Percentiles rank a stretch among this genome's conserved stretches.
Conservation (phyloP, 495 filamentous ascomycete species). For the Letharia columbiana region DNA sequence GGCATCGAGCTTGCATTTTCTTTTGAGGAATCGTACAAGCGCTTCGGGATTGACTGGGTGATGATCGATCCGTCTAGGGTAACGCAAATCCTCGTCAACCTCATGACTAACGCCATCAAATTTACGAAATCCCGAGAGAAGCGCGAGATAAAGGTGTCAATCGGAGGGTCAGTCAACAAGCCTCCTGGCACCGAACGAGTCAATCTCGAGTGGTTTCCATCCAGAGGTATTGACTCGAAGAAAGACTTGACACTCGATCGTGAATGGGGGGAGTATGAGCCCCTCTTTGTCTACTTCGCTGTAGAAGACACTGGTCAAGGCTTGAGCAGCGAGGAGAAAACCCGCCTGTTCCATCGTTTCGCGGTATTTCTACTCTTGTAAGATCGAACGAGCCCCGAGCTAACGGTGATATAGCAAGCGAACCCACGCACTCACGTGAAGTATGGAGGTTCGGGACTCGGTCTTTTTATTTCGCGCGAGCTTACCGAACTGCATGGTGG, state of each 20-base stretch:
- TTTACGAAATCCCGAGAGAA: slow-evolving; percentile 47
- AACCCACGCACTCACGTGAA: slow-evolving; percentile 66
- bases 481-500: slow-evolving; percentile 74
- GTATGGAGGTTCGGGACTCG: slow-evolving; percentile 77
- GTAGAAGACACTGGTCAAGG: neutral
- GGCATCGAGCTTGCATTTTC: slow-evolving; percentile 54
- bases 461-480: slow-evolving; percentile 69
- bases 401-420: slow-evolving; percentile 65
- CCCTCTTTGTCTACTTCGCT: slow-evolving; percentile 20
- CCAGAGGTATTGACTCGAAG: slow-evolving; percentile 35
- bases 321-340: neutral
- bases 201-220: slow-evolving; percentile 44
- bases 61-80: slow-evolving; percentile 59
- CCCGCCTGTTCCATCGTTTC: neutral
- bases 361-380: neutral
- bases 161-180: neutral
- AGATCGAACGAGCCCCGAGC: slow-evolving; percentile 40
- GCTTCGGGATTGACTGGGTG: slow-evolving; percentile 54
- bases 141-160: neutral
- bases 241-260: slow-evolving; percentile 36
- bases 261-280: slow-evolving; percentile 68
- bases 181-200: slow-evolving; percentile 33
- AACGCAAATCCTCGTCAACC: slow-evolving; percentile 63
- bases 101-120: slow-evolving; percentile 69
- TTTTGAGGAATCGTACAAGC: slow-evolving; percentile 47